Conservation (phyloP, 495 filamentous ascomycete genomes). For the Aspergillus carlsbadensis region DNA sequence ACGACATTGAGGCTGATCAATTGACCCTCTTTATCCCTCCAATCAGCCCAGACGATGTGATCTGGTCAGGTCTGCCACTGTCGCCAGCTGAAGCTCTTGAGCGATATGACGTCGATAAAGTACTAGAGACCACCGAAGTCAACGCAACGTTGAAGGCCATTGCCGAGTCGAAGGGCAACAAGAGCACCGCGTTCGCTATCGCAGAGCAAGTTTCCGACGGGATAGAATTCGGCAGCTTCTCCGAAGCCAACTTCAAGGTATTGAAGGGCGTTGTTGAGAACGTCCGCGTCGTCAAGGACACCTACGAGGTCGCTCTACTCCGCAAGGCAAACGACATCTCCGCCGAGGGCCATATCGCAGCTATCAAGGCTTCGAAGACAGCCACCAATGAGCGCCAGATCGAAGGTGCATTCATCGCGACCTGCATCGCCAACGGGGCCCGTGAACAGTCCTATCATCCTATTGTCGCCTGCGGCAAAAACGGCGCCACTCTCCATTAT, state of each 20-base stretch:
- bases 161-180: slow-evolving; percentile 41
- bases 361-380: slow-evolving; percentile 61
- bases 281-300: slow-evolving; percentile 76
- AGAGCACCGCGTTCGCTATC: slow-evolving; percentile 66
- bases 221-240: slow-evolving; percentile 63
- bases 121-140: slow-evolving; percentile 66
- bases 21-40: slow-evolving; percentile 92
- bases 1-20: slow-evolving; percentile 68
- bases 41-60: slow-evolving; percentile 83
- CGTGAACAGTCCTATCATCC: slow-evolving; percentile 80
- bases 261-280: slow-evolving; percentile 78
- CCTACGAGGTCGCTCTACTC: slow-evolving; percentile 80
- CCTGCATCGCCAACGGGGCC: slow-evolving; percentile 72
- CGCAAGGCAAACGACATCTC: slow-evolving; percentile 81
- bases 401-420: slow-evolving; percentile 71
- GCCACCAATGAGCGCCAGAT: slow-evolving; percentile 80
- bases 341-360: slow-evolving; percentile 69
- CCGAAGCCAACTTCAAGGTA: slow-evolving; percentile 55
- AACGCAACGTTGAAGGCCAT: slow-evolving; percentile 58
- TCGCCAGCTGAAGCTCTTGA: slow-evolving; percentile 68
- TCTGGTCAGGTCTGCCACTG: slow-evolving; percentile 91
- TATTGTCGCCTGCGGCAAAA: slow-evolving; percentile 74
- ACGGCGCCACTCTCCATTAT: slow-evolving; percentile 87
- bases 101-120: slow-evolving; percentile 81
- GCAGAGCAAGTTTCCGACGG: slow-evolving; percentile 64